phyloP scores from a whole-genome alignment of 225 moss, liverwort and hornwort species.

The Pleurozium schreberi region DNA sequence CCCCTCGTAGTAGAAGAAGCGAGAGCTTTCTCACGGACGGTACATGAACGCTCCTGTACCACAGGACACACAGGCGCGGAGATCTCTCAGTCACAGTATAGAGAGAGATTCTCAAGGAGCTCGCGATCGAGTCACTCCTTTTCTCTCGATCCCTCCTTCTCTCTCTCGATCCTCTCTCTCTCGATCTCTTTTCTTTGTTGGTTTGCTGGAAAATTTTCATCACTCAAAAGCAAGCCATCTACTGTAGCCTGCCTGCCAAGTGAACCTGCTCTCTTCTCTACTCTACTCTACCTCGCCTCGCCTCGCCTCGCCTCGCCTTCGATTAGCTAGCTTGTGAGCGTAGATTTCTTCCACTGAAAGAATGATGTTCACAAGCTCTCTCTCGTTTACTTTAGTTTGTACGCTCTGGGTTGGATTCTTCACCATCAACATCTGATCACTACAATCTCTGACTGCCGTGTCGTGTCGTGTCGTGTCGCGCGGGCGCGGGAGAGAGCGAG shows the following conservation, averaged over 20 bases:
- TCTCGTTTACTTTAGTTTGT: too few species aligned
- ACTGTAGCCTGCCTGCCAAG: background rate
- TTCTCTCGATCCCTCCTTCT: background rate
- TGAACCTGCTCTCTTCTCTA: background rate
- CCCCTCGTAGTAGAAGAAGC: too few species aligned
- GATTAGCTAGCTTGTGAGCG: background rate
- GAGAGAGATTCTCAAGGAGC: background rate
- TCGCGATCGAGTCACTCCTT: background rate
- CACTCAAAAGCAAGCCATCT: background rate
- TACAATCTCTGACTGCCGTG: background rate
- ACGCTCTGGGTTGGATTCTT: background rate
- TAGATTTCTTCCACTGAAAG: too few species aligned
- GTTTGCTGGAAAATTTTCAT: background rate
- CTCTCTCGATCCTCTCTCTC: accelerated
- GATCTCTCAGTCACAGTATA: too few species aligned
- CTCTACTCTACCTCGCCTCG: background rate
- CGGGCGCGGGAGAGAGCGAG: background rate
- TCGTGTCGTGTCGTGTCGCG: too few species aligned
- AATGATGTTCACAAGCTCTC: too few species aligned
- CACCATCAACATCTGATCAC: background rate
- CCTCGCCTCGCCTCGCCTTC: too few species aligned
- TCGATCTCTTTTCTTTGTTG: background rate
- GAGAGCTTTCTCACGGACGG: too few species aligned
- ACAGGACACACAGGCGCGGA: too few species aligned
- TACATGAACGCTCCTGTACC: too few species aligned